phyloP scores from a whole-genome alignment of 305 asterid species.

The Fraxinus sp. region DNA sequence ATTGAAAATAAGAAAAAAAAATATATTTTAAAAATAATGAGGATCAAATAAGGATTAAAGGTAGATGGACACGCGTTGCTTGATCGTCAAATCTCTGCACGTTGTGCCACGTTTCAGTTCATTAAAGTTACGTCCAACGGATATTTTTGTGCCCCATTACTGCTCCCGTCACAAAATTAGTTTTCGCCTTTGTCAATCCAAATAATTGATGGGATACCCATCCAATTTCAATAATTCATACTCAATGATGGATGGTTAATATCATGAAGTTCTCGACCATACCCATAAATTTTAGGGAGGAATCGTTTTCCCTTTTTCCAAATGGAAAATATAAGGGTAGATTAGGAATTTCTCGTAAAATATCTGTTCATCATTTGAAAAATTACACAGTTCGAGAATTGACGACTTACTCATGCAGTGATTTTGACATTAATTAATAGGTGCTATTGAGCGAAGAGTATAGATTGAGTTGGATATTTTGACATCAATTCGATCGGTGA shows the following conservation, averaged over 20 bases:
- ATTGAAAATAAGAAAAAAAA: too few species aligned
- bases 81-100: neutral
- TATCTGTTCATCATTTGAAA: too few species aligned
- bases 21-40: too few species aligned
- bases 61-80: neutral
- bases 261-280: neutral
- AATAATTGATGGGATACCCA: neutral
- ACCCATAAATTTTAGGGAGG: neutral
- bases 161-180: neutral
- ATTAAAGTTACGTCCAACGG: neutral
- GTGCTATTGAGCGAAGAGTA: too few species aligned
- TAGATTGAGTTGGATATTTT: neutral
- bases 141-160: neutral
- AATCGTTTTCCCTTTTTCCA: neutral
- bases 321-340: neutral
- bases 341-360: too few species aligned
- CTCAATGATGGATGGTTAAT: neutral
- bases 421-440: neutral
- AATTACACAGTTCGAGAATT: neutral
- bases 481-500: neutral
- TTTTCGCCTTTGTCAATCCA: neutral
- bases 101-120: neutral
- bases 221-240: neutral
- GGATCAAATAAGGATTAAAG: too few species aligned
- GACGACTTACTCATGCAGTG: neutral